Percentiles rank a stretch among this genome's conserved stretches.
Evolutionary conservation across 1,284 basidiomycete species (phyloP).

Genomic region (Mycena citricolor): DNA sequence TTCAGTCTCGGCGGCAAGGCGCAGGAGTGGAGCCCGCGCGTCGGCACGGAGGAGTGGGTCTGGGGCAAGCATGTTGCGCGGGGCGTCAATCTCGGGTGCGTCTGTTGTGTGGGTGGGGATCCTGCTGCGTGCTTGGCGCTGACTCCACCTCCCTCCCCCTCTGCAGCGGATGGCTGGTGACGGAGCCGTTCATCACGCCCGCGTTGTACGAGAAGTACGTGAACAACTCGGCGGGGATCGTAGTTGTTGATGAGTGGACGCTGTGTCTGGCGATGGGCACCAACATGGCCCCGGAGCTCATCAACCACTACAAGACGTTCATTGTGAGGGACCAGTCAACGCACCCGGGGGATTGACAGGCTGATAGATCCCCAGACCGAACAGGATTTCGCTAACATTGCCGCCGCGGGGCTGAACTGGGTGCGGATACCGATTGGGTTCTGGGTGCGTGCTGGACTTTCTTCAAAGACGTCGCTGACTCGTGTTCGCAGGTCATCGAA

Average conservation of each 20-base stretch:
- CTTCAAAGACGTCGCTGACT: neutral
- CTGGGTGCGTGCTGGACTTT: conserved; percentile 52
- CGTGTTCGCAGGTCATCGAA: conserved; percentile 46
- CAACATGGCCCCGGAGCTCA: conserved; percentile 54
- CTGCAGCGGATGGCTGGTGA: conserved; percentile 28
- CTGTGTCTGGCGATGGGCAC: conserved; percentile 68
- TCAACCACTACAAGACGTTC: conserved; percentile 81
- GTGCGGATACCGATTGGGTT: conserved; percentile 81
- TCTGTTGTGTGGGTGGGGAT: conserved; percentile 2
- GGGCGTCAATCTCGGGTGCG: conserved; percentile 47
- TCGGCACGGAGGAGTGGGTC: conserved; percentile 50
- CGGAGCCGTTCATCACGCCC: conserved; percentile 68
- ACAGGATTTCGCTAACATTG: conserved; percentile 21
- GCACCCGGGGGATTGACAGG: conserved; percentile 50
- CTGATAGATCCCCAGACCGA: conserved; percentile 54
- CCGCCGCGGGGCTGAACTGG: conserved; percentile 84
- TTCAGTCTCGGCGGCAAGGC: conserved; percentile 71
- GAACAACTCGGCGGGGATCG: conserved; percentile 44
- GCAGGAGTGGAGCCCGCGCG: conserved; percentile 68
- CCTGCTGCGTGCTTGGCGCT: neutral
- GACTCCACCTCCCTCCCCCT: neutral
- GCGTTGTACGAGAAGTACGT: conserved; percentile 73
- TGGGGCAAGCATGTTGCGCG: conserved; percentile 42
- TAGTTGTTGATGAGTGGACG: conserved; percentile 79
- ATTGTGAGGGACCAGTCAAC: conserved; percentile 47